A percentile compares a stretch with the other conserved stretches of the same genome.
Evolutionary conservation across 352 stramenopile genomes (phyloP).

Genomic region (Phytopythium boreale): DNA sequence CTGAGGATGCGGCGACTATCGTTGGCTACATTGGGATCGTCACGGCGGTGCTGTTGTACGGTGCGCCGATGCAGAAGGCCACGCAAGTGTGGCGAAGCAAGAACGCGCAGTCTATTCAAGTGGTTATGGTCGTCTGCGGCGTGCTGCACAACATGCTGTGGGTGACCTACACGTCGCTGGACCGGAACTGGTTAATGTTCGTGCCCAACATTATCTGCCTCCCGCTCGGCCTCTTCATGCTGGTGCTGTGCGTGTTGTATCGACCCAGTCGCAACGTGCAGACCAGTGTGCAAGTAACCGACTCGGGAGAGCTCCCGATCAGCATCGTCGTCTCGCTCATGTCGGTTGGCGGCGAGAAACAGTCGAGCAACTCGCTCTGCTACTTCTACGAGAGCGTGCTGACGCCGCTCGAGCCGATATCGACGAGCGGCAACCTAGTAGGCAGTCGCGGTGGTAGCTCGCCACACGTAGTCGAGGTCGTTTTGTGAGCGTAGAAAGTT

Average conservation of each 20-base stretch:
- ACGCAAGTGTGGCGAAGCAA: constrained; percentile 36
- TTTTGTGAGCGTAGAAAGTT: neutral
- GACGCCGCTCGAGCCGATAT: neutral
- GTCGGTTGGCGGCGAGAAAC: neutral
- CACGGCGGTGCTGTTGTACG: constrained; percentile 27
- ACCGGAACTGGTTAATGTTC: constrained; percentile 24
- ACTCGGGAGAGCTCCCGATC: neutral
- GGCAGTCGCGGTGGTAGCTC: neutral
- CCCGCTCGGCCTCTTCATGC: constrained; percentile 10
- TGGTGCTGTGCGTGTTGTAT: constrained; percentile 18
- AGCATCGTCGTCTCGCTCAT: neutral
- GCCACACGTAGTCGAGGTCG: neutral
- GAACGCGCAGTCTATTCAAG: constrained; percentile 28
- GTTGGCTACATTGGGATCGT: constrained; percentile 25
- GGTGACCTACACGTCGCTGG: constrained; percentile 33
- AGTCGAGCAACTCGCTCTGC: neutral
- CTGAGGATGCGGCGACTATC: constrained; percentile 13
- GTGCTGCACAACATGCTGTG: constrained; percentile 36
- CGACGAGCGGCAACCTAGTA: neutral
- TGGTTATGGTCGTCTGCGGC: constrained; percentile 37
- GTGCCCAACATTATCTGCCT: constrained; percentile 18
- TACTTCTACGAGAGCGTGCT: neutral
- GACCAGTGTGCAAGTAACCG: neutral
- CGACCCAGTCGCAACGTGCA: neutral
- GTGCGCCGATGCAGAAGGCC: constrained; percentile 42